Percentiles rank a stretch among this genome's conserved stretches.
Conservation (phyloP, 352 stramenopile genomes). For the Pythium folliculosum region DNA sequence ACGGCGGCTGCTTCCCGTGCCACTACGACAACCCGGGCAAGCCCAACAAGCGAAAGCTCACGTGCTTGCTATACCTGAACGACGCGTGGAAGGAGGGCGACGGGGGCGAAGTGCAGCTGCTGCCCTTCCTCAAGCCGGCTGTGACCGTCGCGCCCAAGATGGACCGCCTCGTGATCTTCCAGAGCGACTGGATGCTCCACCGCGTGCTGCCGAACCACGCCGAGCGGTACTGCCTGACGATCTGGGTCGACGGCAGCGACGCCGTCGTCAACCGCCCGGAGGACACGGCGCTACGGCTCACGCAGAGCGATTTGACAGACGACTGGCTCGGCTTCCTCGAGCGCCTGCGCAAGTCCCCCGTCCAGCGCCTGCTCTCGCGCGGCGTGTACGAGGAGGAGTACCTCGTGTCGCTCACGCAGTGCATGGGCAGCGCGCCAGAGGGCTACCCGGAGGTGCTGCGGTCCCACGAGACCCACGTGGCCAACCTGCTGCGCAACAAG, state of each 20-base stretch:
- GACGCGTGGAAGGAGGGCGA: slow-evolving; percentile 62
- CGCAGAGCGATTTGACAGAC: slow-evolving; percentile 59
- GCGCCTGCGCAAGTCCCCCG: slow-evolving; percentile 51
- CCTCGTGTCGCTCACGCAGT: slow-evolving; percentile 68
- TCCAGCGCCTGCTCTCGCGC: slow-evolving; percentile 74
- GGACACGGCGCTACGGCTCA: slow-evolving; percentile 64
- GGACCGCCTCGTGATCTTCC: slow-evolving; percentile 73
- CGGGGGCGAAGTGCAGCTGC: slow-evolving; percentile 74
- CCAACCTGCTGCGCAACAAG: slow-evolving; percentile 47
- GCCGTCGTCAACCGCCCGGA: slow-evolving; percentile 49
- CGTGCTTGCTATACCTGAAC: slow-evolving; percentile 83
- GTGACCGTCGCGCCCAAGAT: slow-evolving; percentile 69
- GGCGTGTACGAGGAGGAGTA: slow-evolving; percentile 80
- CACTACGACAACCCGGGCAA: slow-evolving; percentile 84
- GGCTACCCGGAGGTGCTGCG: slow-evolving; percentile 64
- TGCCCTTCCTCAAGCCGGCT: slow-evolving; percentile 64
- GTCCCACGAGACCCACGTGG: slow-evolving; percentile 66
- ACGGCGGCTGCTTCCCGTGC: slow-evolving; percentile 77
- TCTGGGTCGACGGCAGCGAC: slow-evolving; percentile 56
- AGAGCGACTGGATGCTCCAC: slow-evolving; percentile 74
- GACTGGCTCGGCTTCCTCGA: slow-evolving; percentile 65
- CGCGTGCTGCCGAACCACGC: slow-evolving; percentile 56
- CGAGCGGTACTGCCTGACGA: slow-evolving; percentile 65
- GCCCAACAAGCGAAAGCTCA: slow-evolving; percentile 79
- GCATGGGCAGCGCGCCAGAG: slow-evolving; percentile 54